phyloP scores from a whole-genome alignment of 1,284 basidiomycete genomes.

The Cutaneotrichosporon daszewskae region DNA sequence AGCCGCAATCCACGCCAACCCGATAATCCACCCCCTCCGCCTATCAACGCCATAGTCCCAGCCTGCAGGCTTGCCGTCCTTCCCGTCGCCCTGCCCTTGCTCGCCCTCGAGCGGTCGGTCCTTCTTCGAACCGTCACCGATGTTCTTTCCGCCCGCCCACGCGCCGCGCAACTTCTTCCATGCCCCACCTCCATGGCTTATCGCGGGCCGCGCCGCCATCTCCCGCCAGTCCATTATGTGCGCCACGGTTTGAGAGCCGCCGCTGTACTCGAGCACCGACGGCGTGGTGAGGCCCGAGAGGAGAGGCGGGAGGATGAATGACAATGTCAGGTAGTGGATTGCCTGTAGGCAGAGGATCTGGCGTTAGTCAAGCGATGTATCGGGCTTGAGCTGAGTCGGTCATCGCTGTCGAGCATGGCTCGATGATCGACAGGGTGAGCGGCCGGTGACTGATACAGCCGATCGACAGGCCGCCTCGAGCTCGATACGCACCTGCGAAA shows the following conservation, averaged over 20 bases:
- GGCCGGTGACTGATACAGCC: no score
- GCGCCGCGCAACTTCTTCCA: slow-evolving; percentile 53
- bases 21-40: slow-evolving; percentile 78
- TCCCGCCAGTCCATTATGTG: slow-evolving; percentile 92
- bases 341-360: slow-evolving; percentile 90
- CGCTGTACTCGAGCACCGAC: slow-evolving; percentile 70
- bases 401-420: no score
- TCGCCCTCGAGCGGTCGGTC: no score
- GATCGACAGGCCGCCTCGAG: no score
- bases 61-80: slow-evolving; percentile 17
- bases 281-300: slow-evolving; percentile 69
- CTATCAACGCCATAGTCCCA: slow-evolving; percentile 59
- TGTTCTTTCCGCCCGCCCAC: slow-evolving; percentile 45
- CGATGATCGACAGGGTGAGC: no score
- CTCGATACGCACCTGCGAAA: slow-evolving; percentile 41
- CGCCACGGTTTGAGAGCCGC: slow-evolving; percentile 41
- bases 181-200: slow-evolving; percentile 52
- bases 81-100: not conserved
- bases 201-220: slow-evolving; percentile 74
- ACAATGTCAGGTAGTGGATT: slow-evolving; percentile 83
- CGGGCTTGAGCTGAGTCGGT: slow-evolving; percentile 60
- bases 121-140: slow-evolving; percentile 19
- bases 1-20: slow-evolving; percentile 71
- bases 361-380: slow-evolving; percentile 1
- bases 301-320: slow-evolving; percentile 73